Conservation (phyloP, 1,284 basidiomycete genomes). For the Melampsora americana region DNA sequence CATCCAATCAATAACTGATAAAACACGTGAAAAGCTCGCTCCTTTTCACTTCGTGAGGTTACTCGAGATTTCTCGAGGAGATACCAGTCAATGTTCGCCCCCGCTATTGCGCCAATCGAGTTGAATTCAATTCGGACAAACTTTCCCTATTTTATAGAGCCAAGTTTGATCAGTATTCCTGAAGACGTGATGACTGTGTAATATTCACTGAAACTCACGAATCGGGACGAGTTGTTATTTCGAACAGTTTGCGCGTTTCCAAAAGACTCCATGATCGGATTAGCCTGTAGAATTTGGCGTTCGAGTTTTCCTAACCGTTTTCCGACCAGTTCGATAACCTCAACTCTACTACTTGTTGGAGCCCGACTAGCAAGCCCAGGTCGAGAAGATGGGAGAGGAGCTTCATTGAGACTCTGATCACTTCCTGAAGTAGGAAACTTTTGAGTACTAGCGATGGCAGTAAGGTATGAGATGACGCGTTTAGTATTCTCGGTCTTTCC, state of each 20-base stretch:
- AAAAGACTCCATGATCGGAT: slow-evolving; percentile 96
- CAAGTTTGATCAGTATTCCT: not conserved
- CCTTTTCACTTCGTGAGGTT: slow-evolving; percentile 77
- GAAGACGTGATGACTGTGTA: not conserved
- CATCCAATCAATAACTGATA: slow-evolving; percentile 70
- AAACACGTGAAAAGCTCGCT: slow-evolving; percentile 94
- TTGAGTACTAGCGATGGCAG: slow-evolving; percentile 85
- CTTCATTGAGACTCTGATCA: slow-evolving; percentile 47
- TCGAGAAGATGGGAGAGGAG: slow-evolving; percentile 53
- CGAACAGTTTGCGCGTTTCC: slow-evolving; percentile 98
- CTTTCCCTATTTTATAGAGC: slow-evolving; percentile 63
- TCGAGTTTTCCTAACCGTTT: slow-evolving; percentile 75
- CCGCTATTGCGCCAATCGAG: slow-evolving; percentile 88
- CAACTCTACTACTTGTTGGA: slow-evolving; percentile 63
- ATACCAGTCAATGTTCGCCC: slow-evolving; percentile 99
- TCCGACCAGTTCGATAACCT: slow-evolving; percentile 52
- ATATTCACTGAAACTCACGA: slow-evolving; percentile 56
- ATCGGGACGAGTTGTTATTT: slow-evolving; percentile 98
- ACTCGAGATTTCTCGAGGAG: slow-evolving; percentile 96
- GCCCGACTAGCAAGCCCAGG: slow-evolving; percentile 54
- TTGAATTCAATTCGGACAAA: slow-evolving; percentile 96
- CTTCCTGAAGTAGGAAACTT: slow-evolving; percentile 59
- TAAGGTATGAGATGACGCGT: slow-evolving; percentile 99
- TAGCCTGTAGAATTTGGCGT: slow-evolving; percentile 94
- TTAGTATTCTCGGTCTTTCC: slow-evolving; percentile 99